Evolutionary conservation across 2,329 filamentous ascomycete species (phyloP).

Genomic region (Aspergillus flavus): DNA sequence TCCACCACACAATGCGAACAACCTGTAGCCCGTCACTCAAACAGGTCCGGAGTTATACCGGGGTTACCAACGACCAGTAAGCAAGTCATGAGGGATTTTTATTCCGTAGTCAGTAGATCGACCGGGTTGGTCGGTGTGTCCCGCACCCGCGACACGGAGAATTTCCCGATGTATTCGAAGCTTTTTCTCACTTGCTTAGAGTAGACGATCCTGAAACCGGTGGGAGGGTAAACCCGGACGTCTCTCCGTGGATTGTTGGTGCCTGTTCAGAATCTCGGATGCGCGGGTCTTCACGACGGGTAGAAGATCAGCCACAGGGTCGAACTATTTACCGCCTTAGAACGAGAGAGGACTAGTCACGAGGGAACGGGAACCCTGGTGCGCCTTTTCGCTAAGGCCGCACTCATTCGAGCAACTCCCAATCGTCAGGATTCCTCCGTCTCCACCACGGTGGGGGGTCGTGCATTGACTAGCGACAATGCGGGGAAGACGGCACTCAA

Average conservation of each 20-base stretch:
- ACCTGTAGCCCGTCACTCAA: neutral
- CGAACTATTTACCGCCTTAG: neutral
- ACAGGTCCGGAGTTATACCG: neutral
- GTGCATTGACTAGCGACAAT: conserved; percentile 2
- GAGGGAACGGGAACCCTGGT: neutral
- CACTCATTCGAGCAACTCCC: neutral
- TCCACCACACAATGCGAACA: neutral
- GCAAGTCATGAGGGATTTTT: neutral
- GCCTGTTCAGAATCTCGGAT: neutral
- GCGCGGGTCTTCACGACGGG: neutral
- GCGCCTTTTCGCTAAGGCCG: neutral
- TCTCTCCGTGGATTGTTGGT: neutral
- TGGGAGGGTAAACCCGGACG: neutral
- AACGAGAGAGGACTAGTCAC: neutral
- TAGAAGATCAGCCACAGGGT: neutral
- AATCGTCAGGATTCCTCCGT: neutral
- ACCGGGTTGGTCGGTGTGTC: neutral
- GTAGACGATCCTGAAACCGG: neutral
- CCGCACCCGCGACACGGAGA: neutral
- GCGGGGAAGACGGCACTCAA: neutral
- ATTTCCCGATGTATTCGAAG: neutral
- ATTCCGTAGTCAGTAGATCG: neutral
- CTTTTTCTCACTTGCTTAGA: neutral
- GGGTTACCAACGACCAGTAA: neutral
- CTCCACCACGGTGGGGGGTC: neutral